Percentiles rank a stretch among this genome's conserved stretches.
phyloP scores from a whole-genome alignment of 345 rosid species.

The Brassica nigra region DNA sequence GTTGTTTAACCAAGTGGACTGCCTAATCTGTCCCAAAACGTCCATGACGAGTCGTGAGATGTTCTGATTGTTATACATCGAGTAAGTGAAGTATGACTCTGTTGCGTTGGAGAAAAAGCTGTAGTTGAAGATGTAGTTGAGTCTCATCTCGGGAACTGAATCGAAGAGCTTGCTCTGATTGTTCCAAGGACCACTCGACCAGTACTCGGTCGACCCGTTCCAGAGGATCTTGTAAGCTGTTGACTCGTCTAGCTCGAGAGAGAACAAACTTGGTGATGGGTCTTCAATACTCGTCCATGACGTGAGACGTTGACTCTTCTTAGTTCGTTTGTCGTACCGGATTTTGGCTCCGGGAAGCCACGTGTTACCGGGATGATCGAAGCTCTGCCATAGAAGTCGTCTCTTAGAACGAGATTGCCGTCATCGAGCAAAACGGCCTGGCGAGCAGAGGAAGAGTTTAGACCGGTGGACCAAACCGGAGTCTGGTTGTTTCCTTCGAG shows the following conservation, averaged over 20 bases:
- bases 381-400: constrained; percentile 68
- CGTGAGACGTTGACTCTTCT: constrained; percentile 42
- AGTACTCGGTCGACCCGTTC: constrained; percentile 53
- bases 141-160: constrained; percentile 69
- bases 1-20: constrained; percentile 41
- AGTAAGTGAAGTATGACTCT: constrained; percentile 68
- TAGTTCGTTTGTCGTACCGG: constrained; percentile 48
- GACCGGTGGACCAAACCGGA: constrained; percentile 70
- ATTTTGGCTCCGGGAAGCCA: constrained; percentile 77
- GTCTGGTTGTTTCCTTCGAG: constrained; percentile 46
- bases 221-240: constrained; percentile 55
- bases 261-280: constrained; percentile 73
- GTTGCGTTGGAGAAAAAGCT: constrained; percentile 43
- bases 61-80: constrained; percentile 21
- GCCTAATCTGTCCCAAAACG: constrained; percentile 62
- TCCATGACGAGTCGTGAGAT: constrained; percentile 58
- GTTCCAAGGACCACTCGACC: constrained; percentile 78
- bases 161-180: constrained; percentile 42
- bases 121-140: constrained; percentile 55
- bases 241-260: constrained; percentile 56
- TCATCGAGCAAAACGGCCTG: constrained; percentile 56
- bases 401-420: constrained; percentile 67
- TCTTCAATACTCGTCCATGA: constrained; percentile 69
- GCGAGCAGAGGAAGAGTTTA: constrained; percentile 42
- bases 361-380: constrained; percentile 63